These are phyloP conservation scores for Naganishia sp. DNA, from an alignment of 1,284 basidiomycete species.

Conservation along the genomic window DNA sequence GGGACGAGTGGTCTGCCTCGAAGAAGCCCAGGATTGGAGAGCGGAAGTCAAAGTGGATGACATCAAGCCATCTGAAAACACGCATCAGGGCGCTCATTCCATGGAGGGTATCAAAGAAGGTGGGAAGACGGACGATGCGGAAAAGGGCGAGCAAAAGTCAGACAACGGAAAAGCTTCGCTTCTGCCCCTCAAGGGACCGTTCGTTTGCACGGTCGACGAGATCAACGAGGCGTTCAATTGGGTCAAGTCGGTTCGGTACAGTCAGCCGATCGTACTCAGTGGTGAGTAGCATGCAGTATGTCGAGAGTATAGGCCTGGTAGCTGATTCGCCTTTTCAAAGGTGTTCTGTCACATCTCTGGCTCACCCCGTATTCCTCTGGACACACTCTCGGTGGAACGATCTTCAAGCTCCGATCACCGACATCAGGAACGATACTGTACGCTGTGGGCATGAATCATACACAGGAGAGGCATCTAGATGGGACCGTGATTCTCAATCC, in stretches of 20 bases:
- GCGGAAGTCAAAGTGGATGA: conserved; percentile 35
- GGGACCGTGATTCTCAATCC: conserved; percentile 78
- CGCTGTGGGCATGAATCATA: conserved; percentile 95
- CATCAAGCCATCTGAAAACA: not conserved
- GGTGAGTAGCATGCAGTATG: conserved; percentile 58
- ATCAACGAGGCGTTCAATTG: conserved; percentile 94
- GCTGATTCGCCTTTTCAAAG: conserved; percentile 25
- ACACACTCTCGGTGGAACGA: conserved; percentile 92
- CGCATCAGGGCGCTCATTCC: conserved; percentile 16
- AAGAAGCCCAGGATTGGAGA: conserved; percentile 76
- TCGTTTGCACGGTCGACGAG: conserved; percentile 68
- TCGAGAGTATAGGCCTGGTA: not conserved
- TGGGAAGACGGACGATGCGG: conserved; percentile 30
- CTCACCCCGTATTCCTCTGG: conserved; percentile 96
- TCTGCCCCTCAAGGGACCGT: conserved; percentile 46
- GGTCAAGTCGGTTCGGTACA: conserved; percentile 88
- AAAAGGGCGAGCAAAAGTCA: conserved; percentile 37
- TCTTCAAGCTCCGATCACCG: conserved; percentile 98
- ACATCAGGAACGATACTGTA: conserved; percentile 94
- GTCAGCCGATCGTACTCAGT: conserved; percentile 92
- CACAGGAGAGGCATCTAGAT: conserved; percentile 92
- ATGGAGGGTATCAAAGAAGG: conserved; percentile 17
- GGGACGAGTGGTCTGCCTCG: conserved; percentile 83
- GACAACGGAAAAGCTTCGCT: conserved; percentile 38
- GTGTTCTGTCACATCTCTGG: conserved; percentile 62